Evolutionary conservation across 2,329 filamentous ascomycete genomes (phyloP).

Genomic region (Blumeria graminis): DNA sequence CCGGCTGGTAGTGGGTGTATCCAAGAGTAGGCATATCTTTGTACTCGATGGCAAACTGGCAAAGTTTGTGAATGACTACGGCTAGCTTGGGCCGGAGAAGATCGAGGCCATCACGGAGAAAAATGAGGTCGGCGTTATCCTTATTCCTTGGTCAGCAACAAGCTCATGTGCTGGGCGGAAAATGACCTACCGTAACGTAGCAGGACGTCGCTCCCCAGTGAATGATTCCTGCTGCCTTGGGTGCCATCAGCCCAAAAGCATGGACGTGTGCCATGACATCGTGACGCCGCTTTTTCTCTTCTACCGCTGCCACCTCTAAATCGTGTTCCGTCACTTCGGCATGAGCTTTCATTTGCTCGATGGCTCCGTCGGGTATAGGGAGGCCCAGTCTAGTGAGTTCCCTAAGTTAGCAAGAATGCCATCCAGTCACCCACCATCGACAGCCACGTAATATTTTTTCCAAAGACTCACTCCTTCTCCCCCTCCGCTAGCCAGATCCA

Average conservation of each 20-base stretch:
- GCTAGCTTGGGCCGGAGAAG: slow-evolving; percentile 58
- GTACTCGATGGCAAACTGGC: slow-evolving; percentile 45
- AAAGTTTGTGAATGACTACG: slow-evolving; percentile 52
- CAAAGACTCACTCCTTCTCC: slow-evolving; percentile 34
- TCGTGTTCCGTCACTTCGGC: slow-evolving; percentile 54
- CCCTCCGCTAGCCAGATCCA: slow-evolving; percentile 69
- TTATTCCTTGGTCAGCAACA: not conserved
- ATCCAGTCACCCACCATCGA: too few relatives aligned
- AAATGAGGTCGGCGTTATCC: slow-evolving; percentile 57
- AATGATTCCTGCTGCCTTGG: slow-evolving; percentile 57
- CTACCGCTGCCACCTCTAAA: slow-evolving; percentile 48
- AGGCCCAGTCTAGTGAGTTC: slow-evolving; percentile 31
- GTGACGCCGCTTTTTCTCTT: slow-evolving; percentile 35
- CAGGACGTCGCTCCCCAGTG: slow-evolving; percentile 32
- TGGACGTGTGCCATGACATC: slow-evolving; percentile 28
- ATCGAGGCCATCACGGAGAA: slow-evolving; percentile 46
- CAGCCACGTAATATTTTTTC: too few relatives aligned
- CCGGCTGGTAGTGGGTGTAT: slow-evolving; percentile 5
- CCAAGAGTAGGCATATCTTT: slow-evolving; percentile 49
- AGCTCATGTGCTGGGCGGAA: not conserved
- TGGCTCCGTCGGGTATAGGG: slow-evolving; percentile 46
- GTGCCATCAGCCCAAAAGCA: slow-evolving; percentile 48
- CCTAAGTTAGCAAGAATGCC: too few relatives aligned
- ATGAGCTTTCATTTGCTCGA: slow-evolving; percentile 53
- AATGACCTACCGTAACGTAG: slow-evolving; percentile 4